Evolutionary conservation across 371 early-diverging fungal species (phyloP).

Genomic region (Blyttiomyces sp.): DNA sequence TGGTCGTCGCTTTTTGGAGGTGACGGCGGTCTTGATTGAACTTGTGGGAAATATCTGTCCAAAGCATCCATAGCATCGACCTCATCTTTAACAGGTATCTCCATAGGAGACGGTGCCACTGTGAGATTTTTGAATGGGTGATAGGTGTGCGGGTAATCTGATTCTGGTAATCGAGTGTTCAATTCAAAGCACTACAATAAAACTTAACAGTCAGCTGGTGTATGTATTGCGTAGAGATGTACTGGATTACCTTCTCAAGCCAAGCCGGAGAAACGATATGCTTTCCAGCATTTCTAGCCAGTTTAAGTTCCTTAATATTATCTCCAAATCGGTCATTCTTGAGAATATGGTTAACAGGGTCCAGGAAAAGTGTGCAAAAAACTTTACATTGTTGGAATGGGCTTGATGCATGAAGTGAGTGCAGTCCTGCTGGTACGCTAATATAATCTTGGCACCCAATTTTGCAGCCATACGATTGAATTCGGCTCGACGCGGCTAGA

Average conservation of each 20-base stretch:
- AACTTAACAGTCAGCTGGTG: neutral
- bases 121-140: neutral
- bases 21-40: too few relatives aligned
- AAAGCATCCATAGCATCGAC: too few relatives aligned
- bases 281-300: neutral
- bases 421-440: conserved; percentile 1
- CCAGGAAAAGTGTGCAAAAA: too few relatives aligned
- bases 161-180: neutral
- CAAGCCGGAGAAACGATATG: conserved; percentile 8
- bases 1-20: too few relatives aligned
- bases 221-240: neutral
- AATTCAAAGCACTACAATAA: conserved; percentile 7
- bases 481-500: neutral
- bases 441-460: neutral
- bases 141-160: conserved; percentile 4
- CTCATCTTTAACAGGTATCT: too few relatives aligned
- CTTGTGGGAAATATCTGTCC: too few relatives aligned
- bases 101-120: neutral
- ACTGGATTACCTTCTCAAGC: neutral
- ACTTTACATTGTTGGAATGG: too few relatives aligned
- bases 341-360: too few relatives aligned
- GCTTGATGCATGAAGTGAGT: conserved; percentile 10
- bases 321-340: neutral
- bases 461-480: neutral
- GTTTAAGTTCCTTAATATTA: conserved; percentile 1